Conservation (phyloP, 2,329 filamentous ascomycete genomes). For the Pyrenochaeta sp. region DNA sequence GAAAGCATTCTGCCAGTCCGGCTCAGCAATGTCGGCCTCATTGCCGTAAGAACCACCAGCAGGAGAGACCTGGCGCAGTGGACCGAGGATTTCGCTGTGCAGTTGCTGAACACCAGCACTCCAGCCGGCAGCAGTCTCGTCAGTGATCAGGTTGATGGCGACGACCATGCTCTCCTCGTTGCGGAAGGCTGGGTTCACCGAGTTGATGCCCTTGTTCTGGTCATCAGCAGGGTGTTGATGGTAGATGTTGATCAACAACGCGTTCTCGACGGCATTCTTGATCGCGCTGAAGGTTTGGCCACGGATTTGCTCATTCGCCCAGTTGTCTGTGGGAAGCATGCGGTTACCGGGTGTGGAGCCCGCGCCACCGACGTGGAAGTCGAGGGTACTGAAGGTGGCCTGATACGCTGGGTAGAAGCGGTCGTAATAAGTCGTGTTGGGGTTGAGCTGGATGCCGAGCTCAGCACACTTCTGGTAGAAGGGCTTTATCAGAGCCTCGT, state of each 20-base stretch:
- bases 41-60: constrained; percentile 49
- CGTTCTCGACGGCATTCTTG: constrained; percentile 30
- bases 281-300: constrained; percentile 38
- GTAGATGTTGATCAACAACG: constrained; percentile 31
- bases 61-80: constrained; percentile 33
- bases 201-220: constrained; percentile 29
- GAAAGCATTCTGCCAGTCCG: constrained; percentile 51
- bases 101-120: constrained; percentile 25
- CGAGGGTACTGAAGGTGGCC: constrained; percentile 32
- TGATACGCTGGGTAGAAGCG: constrained; percentile 44
- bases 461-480: constrained; percentile 32
- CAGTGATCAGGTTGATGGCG: constrained; percentile 25
- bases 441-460: constrained; percentile 34
- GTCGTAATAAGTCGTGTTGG: constrained; percentile 33
- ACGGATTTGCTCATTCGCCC: constrained; percentile 36
- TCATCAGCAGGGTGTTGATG: constrained; percentile 37
- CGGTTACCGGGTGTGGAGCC: constrained; percentile 44
- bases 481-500: constrained; percentile 32
- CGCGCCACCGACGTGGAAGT: constrained; percentile 39
- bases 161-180: constrained; percentile 35
- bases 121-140: constrained; percentile 35
- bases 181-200: constrained; percentile 43
- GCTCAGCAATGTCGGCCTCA: constrained; percentile 52
- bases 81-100: constrained; percentile 32
- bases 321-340: constrained; percentile 46